Percentiles rank a stretch among this genome's conserved stretches.
phyloP scores from a whole-genome alignment of 306 rosid species.

The Ammopiptanthus mongolicus region DNA sequence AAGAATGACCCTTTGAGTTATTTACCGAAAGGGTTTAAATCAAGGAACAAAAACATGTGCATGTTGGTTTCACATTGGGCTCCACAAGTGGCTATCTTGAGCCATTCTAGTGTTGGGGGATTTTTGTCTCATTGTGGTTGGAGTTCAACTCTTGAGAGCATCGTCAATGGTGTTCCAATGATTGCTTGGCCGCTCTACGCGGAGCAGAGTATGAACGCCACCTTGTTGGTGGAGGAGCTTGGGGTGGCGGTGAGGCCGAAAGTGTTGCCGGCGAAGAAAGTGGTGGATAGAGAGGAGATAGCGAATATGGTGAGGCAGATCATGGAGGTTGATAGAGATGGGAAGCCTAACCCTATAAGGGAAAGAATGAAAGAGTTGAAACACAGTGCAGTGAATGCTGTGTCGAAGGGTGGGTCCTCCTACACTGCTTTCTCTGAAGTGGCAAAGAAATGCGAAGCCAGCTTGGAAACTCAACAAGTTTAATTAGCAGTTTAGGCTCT shows the following conservation, averaged over 20 bases:
- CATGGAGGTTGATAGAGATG: not conserved
- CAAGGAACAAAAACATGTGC: conserved; percentile 12
- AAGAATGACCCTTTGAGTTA: not conserved
- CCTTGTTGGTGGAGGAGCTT: conserved; percentile 25
- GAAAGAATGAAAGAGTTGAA: not conserved
- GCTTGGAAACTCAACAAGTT: not conserved
- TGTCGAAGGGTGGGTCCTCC: not conserved
- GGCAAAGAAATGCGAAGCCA: not conserved
- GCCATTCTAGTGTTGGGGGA: conserved; percentile 25
- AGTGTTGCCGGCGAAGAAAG: conserved; percentile 4
- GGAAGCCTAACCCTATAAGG: not conserved
- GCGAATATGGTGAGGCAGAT: not conserved
- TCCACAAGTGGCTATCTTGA: conserved; percentile 24
- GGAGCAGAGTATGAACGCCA: conserved; percentile 38
- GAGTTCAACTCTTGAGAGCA: conserved; percentile 32
- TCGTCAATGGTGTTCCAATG: conserved; percentile 30
- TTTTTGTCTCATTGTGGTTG: conserved; percentile 5
- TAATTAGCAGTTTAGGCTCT: no score
- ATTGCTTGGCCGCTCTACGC: conserved; percentile 39
- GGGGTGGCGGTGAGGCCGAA: conserved; percentile 13
- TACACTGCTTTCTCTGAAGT: not conserved
- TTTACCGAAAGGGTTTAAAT: conserved; percentile 30
- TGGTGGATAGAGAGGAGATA: conserved; percentile 15
- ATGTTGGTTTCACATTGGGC: conserved; percentile 19
- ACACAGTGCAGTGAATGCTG: not conserved